Evolutionary conservation across 768 basidiomycete genomes (phyloP), one percentile per base, ranked within the genome.

Genomic region (Psilocybe subaeruginosa): DNA sequence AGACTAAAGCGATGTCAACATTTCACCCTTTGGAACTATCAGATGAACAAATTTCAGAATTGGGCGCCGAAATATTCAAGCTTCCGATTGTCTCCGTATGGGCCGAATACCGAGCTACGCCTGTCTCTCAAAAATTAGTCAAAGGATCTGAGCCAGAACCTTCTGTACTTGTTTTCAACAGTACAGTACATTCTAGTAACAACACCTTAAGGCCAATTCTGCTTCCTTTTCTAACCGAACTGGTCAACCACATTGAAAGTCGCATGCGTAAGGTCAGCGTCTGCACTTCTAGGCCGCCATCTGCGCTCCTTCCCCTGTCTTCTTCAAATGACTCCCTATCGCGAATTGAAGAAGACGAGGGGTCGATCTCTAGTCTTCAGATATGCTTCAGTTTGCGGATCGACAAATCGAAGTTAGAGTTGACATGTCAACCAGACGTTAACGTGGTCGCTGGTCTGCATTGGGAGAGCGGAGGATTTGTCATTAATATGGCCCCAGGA

Each of bases 391-490:
- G 93, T 66, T 80, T 99, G 35, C 91, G 93, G 30, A 97, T 99
- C 65, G 95, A 98, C 69, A 85, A 89, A 69, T 98, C 97, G 0
- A 88, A 83, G 57, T 81, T 99, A 53, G 88, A 91, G 60, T 77
- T 99, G 29, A 93, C 91, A 0, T 98, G 97, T 66, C 87, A 89
- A 62, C 94, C 94, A 0, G 93, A 95, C 68, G 93, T 95, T 54
- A 94, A 96, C 64, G 96, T 97, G n/a, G 82, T 90, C 45, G 93
- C 92, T 12, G 90, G 89, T 1, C 70, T 97, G 35, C 84, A 92
- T 50, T 99, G 97, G 97, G 91, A 97, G 56, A 96, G 92, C 66
- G 97, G 97, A 45, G 95, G 95, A 0, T 95, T 98, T 69, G 76
- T 95, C 52, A 73, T 95, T 56, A 91, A 87, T 66, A 77, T 93